These are phyloP conservation scores for Prosopis cineraria DNA, from an alignment of 306 rosid species.

Conservation along the genomic window DNA sequence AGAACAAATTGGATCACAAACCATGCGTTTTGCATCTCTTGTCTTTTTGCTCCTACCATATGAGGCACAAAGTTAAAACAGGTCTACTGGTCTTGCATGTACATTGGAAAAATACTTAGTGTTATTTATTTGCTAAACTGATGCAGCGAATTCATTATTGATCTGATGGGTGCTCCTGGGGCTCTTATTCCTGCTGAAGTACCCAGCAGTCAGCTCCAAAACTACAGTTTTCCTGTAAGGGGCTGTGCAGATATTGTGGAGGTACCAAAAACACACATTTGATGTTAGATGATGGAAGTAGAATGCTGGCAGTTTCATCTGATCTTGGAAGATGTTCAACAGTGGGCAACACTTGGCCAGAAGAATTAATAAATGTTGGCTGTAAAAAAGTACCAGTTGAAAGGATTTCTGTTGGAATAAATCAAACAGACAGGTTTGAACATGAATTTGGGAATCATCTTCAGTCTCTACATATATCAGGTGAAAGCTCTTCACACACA, in stretches of 20 bases:
- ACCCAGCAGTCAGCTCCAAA: conserved; percentile 83
- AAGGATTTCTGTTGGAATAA: conserved; percentile 40
- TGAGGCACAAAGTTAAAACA: conserved; percentile 12
- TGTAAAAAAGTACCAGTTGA: conserved; percentile 47
- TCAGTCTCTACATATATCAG: conserved; percentile 44
- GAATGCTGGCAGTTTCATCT: conserved; percentile 43
- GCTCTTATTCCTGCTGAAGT: conserved; percentile 93
- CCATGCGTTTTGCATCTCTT: conserved; percentile 16
- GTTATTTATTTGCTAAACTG: conserved; percentile 40
- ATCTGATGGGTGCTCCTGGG: conserved; percentile 99
- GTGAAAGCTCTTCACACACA: conserved; percentile 47
- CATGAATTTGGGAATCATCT: conserved; percentile 49
- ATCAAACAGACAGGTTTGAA: conserved; percentile 46
- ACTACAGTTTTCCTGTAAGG: conserved; percentile 61
- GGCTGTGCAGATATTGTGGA: conserved; percentile 58
- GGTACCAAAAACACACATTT: conserved; percentile 46
- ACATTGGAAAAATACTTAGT: conserved; percentile 26
- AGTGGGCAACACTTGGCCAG: conserved; percentile 47
- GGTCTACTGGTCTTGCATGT: conserved; percentile 23
- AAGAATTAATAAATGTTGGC: conserved; percentile 50
- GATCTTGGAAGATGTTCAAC: conserved; percentile 43
- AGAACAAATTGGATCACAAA: conserved; percentile 15
- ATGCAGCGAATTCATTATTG: conserved; percentile 96
- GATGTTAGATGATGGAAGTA: conserved; percentile 46
- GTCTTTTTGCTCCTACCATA: conserved; percentile 26